A percentile compares a stretch with the other conserved stretches of the same genome.
Conservation (phyloP, 1,284 basidiomycete species). For the Chalciporus sp. region DNA sequence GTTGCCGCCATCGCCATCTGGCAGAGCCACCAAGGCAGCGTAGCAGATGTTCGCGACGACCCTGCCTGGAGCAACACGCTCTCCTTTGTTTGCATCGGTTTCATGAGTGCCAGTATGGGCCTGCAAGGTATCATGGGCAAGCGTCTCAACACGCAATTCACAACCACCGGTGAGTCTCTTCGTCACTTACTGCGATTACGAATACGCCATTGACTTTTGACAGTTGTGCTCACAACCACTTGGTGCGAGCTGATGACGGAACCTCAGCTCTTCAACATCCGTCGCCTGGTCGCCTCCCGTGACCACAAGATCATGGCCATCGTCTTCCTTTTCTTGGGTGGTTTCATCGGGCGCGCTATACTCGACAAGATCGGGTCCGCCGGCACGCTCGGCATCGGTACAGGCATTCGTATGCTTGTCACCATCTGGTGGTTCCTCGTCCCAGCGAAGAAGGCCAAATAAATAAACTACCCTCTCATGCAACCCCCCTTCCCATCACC, state of each 20-base stretch:
- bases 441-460: constrained; percentile 45
- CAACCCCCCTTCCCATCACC: no score
- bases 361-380: constrained; percentile 64
- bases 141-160: constrained; percentile 72
- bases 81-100: constrained; percentile 71
- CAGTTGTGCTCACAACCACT: constrained; percentile 75
- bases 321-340: constrained; percentile 71
- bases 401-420: constrained; percentile 67
- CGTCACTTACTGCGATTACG: no score
- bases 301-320: constrained; percentile 78
- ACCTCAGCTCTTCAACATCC: constrained; percentile 65
- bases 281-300: constrained; percentile 56
- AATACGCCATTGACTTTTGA: no score
- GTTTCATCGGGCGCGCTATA: constrained; percentile 69
- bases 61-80: constrained; percentile 71
- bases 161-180: constrained; percentile 64
- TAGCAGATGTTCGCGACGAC: constrained; percentile 54
- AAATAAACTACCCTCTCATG: background rate
- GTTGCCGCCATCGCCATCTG: constrained; percentile 67
- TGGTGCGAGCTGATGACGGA: constrained; percentile 88
- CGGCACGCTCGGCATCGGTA: constrained; percentile 67
- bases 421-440: constrained; percentile 71
- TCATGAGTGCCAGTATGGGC: constrained; percentile 78
- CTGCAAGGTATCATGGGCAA: constrained; percentile 87
- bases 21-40: constrained; percentile 59